Conservation (phyloP, 2,329 filamentous ascomycete species). For the Fusarium sororula region DNA sequence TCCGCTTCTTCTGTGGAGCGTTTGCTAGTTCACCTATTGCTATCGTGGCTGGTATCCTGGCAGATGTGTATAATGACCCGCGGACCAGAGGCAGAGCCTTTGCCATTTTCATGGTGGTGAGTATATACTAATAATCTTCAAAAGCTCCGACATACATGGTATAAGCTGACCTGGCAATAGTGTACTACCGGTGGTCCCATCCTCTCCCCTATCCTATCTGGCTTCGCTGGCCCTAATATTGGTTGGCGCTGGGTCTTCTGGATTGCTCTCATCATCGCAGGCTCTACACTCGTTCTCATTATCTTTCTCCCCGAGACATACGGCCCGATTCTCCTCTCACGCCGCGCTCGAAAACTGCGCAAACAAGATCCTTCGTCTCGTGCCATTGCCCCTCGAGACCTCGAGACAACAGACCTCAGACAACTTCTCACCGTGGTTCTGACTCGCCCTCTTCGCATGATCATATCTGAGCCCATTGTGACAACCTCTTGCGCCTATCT, state of each 20-base stretch:
- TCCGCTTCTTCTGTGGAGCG: constrained; percentile 63
- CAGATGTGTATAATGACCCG: constrained; percentile 69
- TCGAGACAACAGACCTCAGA: constrained; percentile 65
- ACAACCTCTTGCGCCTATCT: constrained; percentile 75
- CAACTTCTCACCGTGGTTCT: constrained; percentile 75
- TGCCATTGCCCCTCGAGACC: constrained; percentile 69
- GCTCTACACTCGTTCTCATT: constrained; percentile 66
- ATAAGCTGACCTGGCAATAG: constrained; percentile 44
- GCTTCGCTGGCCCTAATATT: constrained; percentile 65
- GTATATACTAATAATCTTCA: constrained; percentile 25
- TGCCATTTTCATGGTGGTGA: constrained; percentile 70
- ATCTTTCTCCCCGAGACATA: constrained; percentile 73
- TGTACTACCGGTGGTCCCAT: constrained; percentile 73
- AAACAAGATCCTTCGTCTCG: constrained; percentile 60
- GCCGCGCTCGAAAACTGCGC: constrained; percentile 65
- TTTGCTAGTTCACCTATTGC: constrained; percentile 68
- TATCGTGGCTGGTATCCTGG: constrained; percentile 70
- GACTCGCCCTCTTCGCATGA: constrained; percentile 77
- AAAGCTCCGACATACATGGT: not conserved
- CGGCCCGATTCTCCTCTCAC: constrained; percentile 64
- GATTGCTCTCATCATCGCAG: constrained; percentile 75
- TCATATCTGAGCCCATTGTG: constrained; percentile 77
- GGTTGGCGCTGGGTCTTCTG: constrained; percentile 78
- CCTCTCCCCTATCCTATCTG: constrained; percentile 71
- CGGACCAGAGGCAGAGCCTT: constrained; percentile 66